Evolutionary conservation across 805 yeast genomes (phyloP).

Genomic region (Lipomyces orientalis): DNA sequence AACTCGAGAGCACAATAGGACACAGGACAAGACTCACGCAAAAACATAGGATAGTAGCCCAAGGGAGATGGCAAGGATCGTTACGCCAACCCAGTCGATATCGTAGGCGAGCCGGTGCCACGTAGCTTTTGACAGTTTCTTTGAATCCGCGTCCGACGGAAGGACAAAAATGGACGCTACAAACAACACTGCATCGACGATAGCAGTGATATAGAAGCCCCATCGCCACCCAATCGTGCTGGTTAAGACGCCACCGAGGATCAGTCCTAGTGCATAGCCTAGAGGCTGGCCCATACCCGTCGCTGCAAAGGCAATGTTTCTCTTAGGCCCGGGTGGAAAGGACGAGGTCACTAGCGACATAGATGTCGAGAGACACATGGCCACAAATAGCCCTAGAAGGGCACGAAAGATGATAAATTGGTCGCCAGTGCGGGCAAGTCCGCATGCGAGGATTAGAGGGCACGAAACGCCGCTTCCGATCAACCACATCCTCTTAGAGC

Average conservation of each 20-base stretch:
- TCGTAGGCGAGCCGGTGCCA: constrained; percentile 11
- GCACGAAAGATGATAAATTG: constrained; percentile 11
- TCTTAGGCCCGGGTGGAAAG: constrained; percentile 10
- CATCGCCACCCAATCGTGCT: constrained; percentile 12
- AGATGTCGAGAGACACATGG: constrained; percentile 12
- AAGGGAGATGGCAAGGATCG: constrained; percentile 9
- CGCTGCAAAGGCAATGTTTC: constrained; percentile 12
- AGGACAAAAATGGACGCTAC: constrained; percentile 11
- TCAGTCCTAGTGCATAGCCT: constrained; percentile 11
- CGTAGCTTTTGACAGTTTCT: constrained; percentile 10
- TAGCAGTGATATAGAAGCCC: constrained; percentile 9
- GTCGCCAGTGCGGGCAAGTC: constrained; percentile 12
- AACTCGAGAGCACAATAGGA: constrained; percentile 8
- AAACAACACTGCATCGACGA: constrained; percentile 9
- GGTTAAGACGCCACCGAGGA: constrained; percentile 11
- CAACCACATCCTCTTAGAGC: constrained; percentile 12
- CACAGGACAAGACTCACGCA: constrained; percentile 10
- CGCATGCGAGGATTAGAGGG: constrained; percentile 11
- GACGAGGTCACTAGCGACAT: constrained; percentile 12
- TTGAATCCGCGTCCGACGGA: constrained; percentile 12
- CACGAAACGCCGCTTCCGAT: constrained; percentile 12
- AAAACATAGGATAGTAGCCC: constrained; percentile 10
- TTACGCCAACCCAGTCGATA: constrained; percentile 10
- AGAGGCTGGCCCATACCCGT: constrained; percentile 11
- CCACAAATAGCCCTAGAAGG: constrained; percentile 11